phyloP scores from a whole-genome alignment of 176 grass and related monocot species.

The Phoenix roebelenii region DNA sequence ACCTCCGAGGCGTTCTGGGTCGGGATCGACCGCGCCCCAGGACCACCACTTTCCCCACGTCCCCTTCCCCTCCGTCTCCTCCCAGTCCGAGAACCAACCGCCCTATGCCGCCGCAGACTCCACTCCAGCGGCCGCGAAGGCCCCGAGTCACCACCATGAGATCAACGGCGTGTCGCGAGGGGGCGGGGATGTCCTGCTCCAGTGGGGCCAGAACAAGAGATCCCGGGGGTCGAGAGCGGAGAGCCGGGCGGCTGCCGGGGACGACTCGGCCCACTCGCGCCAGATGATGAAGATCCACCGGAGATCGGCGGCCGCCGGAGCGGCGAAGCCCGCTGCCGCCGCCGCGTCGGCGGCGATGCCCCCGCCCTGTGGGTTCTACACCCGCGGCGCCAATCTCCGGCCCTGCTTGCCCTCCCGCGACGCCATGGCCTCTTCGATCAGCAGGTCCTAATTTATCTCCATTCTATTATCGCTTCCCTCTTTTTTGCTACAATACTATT shows the following conservation, averaged over 20 bases:
- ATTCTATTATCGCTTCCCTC: no score
- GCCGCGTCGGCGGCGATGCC: background rate
- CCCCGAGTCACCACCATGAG: background rate
- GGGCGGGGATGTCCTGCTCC: constrained; percentile 5
- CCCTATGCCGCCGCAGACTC: background rate
- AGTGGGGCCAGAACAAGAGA: constrained; percentile 5
- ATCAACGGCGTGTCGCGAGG: background rate
- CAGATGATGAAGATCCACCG: background rate
- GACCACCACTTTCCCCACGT: background rate
- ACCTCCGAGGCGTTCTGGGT: background rate
- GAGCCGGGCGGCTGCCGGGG: background rate
- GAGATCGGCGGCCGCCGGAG: background rate
- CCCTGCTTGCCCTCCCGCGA: background rate
- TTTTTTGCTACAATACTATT: background rate
- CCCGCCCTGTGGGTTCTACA: background rate
- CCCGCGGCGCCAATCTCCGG: background rate
- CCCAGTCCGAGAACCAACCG: background rate
- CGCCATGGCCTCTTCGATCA: background rate
- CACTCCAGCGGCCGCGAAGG: background rate
- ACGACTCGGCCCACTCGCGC: background rate
- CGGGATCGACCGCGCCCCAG: background rate
- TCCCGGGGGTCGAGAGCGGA: constrained; percentile 12
- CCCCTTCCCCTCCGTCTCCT: constrained; percentile 2
- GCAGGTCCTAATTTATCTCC: background rate
- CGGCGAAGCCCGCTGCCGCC: background rate